Conservation (phyloP, 345 rosid species). For the Ricinus communis region DNA sequence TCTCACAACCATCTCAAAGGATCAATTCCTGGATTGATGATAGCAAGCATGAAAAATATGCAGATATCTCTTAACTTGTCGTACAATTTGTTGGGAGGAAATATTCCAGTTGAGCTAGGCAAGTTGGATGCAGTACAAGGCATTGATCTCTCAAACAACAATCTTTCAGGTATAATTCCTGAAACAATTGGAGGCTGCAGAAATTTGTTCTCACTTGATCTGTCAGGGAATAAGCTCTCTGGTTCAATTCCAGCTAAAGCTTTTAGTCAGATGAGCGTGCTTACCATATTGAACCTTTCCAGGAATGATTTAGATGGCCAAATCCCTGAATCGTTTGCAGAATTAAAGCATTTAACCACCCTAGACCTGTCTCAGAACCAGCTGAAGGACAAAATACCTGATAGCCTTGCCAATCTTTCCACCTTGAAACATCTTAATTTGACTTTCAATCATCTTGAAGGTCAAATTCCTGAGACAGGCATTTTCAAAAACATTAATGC, state of each 20-base stretch:
- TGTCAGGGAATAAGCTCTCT: constrained; percentile 65
- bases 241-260: constrained; percentile 49
- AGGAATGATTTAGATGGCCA: constrained; percentile 56
- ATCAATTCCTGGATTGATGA: constrained; percentile 42
- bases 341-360: constrained; percentile 48
- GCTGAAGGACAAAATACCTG: constrained; percentile 62
- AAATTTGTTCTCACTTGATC: constrained; percentile 65
- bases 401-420: constrained; percentile 51
- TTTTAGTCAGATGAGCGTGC: constrained; percentile 40
- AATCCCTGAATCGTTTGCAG: constrained; percentile 47
- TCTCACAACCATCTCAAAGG: constrained; percentile 71
- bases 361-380: constrained; percentile 70
- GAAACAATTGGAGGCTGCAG: constrained; percentile 53
- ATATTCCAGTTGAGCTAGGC: constrained; percentile 72
- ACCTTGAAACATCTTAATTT: constrained; percentile 59
- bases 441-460: constrained; percentile 71
- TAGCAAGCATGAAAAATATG: constrained; percentile 45
- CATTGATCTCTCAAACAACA: constrained; percentile 75
- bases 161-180: constrained; percentile 67
- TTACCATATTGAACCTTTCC: constrained; percentile 63
- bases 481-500: constrained; percentile 50
- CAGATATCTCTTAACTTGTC: constrained; percentile 72
- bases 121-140: constrained; percentile 61
- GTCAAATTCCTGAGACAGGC: constrained; percentile 65
- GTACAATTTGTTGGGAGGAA: constrained; percentile 56